Base-by-base conservation (phyloP, 1,284 basidiomycete genomes). In the Xerocomus minutiporus region DNA sequence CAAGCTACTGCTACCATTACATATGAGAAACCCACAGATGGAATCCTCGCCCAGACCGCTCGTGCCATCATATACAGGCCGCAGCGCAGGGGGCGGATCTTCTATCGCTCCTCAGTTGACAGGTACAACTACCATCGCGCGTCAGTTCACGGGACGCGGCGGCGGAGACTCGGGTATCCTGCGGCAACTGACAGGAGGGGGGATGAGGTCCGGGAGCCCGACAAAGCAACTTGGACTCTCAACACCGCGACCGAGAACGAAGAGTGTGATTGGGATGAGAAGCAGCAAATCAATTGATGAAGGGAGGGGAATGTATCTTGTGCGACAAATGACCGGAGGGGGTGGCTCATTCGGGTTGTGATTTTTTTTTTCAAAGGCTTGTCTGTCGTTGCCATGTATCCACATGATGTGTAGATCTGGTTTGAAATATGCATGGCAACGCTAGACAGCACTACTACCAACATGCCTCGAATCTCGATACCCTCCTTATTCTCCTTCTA, bases 81-180 rank as follows among this genome's bases (percentile, higher is more conserved):
- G 67, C 42, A 69, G 68, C 17, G 71, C 71, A 57, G 61, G 68
- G 20, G 46, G 50, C 5, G 60, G 66, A n/a, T 48, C 67, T 20
- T 63, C 68, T 44, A 59, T 86, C 28, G 62, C 67, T 5, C 68
- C 80, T 31, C 86, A 88, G 61, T 65, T 72, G 46, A 88, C 84
- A 20, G 85, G 85, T 4, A 82, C 80, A 4, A 88, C 86, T 3
- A 88, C 86, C 4, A 75, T 89, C 52, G 84, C 84, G 0, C 76
- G 83, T 44, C 87, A 90, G 66, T 84, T 88, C 59, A 90, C 86
- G 6, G 86, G 86, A 25, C 58, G 85, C 32, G 72, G 75, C 13
- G 65, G 65, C 20, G 69, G 66, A 13, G 79, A 82, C 55, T 66
- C 71, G n/a, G 71, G 70, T 46, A 59, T 86, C 43, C 60, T 79